Conservation (phyloP, 495 filamentous ascomycete species). For the Penicillium waksmanii region DNA sequence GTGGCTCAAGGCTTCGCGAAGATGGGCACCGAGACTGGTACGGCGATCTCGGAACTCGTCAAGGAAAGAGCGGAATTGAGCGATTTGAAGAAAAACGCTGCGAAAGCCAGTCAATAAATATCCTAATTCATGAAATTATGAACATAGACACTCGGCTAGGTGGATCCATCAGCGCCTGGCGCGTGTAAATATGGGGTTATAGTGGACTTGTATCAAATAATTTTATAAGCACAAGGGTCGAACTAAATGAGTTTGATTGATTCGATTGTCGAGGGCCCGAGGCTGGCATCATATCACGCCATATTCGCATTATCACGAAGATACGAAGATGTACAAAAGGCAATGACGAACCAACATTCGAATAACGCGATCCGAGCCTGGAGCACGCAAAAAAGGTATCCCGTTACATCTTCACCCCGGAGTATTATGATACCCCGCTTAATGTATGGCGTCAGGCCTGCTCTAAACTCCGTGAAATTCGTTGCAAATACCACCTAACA, state of each 20-base stretch:
- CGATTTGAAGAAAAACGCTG: slow-evolving; percentile 10
- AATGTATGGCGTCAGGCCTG: background rate
- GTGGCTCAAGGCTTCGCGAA: slow-evolving; percentile 52
- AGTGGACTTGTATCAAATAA: background rate
- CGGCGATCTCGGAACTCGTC: slow-evolving; percentile 46
- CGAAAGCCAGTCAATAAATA: background rate
- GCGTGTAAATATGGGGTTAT: background rate
- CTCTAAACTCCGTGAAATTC: background rate
- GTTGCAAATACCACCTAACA: too few species aligned
- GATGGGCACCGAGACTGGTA: slow-evolving; percentile 44
- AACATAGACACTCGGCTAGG: background rate
- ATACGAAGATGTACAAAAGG: background rate
- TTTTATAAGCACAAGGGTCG: too few species aligned
- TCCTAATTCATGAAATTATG: background rate
- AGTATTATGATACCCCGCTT: background rate
- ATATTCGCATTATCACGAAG: slow-evolving; percentile 5
- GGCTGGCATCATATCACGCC: slow-evolving; percentile 10
- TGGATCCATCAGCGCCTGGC: background rate
- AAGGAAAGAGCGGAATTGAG: slow-evolving; percentile 38
- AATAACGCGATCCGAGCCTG: background rate
- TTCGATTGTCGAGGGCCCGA: background rate
- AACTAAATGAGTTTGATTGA: background rate
- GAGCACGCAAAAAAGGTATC: background rate
- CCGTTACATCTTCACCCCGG: background rate
- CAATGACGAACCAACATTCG: background rate